These are phyloP conservation scores for Cyclocybe cylindracea DNA, from an alignment of 768 basidiomycete genomes.

Conservation along the genomic window DNA sequence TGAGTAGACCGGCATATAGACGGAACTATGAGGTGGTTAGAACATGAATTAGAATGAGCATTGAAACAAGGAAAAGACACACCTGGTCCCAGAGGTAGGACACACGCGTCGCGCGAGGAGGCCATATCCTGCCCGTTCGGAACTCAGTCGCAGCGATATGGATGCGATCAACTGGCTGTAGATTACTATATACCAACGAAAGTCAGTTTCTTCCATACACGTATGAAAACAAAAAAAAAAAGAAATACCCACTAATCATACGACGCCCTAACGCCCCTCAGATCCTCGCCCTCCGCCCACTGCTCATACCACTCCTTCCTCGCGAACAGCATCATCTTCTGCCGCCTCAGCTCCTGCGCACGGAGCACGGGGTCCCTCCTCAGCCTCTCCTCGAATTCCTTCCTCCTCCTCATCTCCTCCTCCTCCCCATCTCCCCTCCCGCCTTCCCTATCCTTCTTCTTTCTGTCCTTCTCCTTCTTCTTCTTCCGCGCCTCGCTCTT, in stretches of 20 bases:
- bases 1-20: constrained; percentile 58
- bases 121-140: constrained; percentile 38
- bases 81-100: constrained; percentile 70
- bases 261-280: constrained; percentile 37
- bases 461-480: constrained; percentile 45
- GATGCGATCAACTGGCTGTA: constrained; percentile 54
- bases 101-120: constrained; percentile 32
- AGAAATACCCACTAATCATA: constrained; percentile 50
- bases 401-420: constrained; percentile 50
- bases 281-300: constrained; percentile 65
- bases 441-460: constrained; percentile 6
- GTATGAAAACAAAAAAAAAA: neutral
- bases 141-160: constrained; percentile 62
- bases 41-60: neutral
- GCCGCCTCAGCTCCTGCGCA: constrained; percentile 16
- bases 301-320: constrained; percentile 62
- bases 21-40: constrained; percentile 46
- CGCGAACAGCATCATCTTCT: constrained; percentile 16
- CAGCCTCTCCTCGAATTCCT: constrained; percentile 42
- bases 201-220: neutral
- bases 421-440: constrained; percentile 25
- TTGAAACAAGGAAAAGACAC: constrained; percentile 11
- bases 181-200: constrained; percentile 31
- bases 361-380: constrained; percentile 30
- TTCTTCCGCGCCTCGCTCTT: constrained; percentile 53